Evolutionary conservation across 306 rosid species (phyloP).

Genomic region (Vigna mungo): DNA sequence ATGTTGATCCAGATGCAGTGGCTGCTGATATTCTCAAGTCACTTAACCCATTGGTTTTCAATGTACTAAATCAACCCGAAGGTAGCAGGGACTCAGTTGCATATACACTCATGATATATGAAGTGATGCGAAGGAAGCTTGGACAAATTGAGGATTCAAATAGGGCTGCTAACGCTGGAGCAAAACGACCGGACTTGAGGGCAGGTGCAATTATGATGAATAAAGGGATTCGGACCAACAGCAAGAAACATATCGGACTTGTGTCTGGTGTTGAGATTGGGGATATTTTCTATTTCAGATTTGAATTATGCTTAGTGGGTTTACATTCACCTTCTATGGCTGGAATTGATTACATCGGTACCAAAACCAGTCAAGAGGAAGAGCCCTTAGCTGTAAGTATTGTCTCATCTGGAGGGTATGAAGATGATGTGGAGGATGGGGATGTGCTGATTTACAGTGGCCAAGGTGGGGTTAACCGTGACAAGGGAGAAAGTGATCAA

Average conservation of each 20-base stretch:
- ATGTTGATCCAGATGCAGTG: conserved; percentile 60
- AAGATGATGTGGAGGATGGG: conserved; percentile 73
- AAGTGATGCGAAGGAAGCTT: conserved; percentile 74
- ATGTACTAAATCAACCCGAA: conserved; percentile 58
- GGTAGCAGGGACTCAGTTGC: conserved; percentile 61
- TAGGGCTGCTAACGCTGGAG: conserved; percentile 59
- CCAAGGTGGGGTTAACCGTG: conserved; percentile 80
- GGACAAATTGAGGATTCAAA: conserved; percentile 68
- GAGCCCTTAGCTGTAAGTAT: conserved; percentile 93
- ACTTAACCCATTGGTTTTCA: conserved; percentile 53
- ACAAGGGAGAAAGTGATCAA: conserved; percentile 78
- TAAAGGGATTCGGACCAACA: conserved; percentile 81
- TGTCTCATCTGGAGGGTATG: conserved; percentile 95
- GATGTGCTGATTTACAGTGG: conserved; percentile 89
- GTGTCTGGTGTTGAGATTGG: conserved; percentile 93
- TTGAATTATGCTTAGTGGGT: conserved; percentile 86
- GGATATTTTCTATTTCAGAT: conserved; percentile 87
- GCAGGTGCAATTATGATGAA: conserved; percentile 70
- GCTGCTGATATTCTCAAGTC: conserved; percentile 58
- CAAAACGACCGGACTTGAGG: conserved; percentile 82
- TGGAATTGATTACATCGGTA: conserved; percentile 84
- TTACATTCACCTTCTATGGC: conserved; percentile 91
- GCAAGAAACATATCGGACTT: conserved; percentile 65
- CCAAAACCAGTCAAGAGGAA: conserved; percentile 70
- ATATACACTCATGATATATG: conserved; percentile 60